Base-by-base conservation (phyloP, 352 stramenopile species). In the Saprolegnia parasitica region DNA sequence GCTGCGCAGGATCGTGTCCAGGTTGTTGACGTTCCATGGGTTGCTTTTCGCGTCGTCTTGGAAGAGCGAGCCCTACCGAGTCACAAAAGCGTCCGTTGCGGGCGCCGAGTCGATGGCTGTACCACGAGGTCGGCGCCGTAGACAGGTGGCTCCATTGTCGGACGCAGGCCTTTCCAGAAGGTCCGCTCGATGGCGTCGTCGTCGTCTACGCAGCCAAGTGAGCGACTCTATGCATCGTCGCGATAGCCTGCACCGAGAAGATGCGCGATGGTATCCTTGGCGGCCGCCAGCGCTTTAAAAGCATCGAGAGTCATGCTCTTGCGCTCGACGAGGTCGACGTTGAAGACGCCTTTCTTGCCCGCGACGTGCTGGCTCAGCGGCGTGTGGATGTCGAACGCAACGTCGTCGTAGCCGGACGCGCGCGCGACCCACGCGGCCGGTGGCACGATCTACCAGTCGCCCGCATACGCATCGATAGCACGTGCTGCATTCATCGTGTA, bases 61-160 rank as follows among this genome's bases (percentile, higher is more conserved):
- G 77, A 98, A 98, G 4, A 98, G 75, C 15, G 91, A 93, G 18
- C 81, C 83, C 78, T 90, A 58, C 0, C 26, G 13, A 50, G 16
- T n/a, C n/a, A n/a, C n/a, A n/a, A 21, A 20, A 35, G 21, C 26
- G 5, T 57, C 9, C 67, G 15, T n/a, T 16, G 52, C 21, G 5
- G 23, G 13, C 35, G 5, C 39, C 6, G 35, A 15, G 39, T n/a
- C 37, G 37, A 26, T 13, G 6, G 3, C 79, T 73, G 50, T 42
- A 91, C 86, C 72, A 91, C 79, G 73, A 96, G 95, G 75, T 98
- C 91, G 49, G 88, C 88, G 58, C 91, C 91, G 77, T 98, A 98
- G 8, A 96, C 74, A 0, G 90, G 89, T 13, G 89, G 81, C 49
- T 96, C 89, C 80, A 93, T 93, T 29, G 86, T 96, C 56, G 82